Base-by-base conservation (phyloP, 768 basidiomycete genomes). In the Agrocybe chaxingu region DNA sequence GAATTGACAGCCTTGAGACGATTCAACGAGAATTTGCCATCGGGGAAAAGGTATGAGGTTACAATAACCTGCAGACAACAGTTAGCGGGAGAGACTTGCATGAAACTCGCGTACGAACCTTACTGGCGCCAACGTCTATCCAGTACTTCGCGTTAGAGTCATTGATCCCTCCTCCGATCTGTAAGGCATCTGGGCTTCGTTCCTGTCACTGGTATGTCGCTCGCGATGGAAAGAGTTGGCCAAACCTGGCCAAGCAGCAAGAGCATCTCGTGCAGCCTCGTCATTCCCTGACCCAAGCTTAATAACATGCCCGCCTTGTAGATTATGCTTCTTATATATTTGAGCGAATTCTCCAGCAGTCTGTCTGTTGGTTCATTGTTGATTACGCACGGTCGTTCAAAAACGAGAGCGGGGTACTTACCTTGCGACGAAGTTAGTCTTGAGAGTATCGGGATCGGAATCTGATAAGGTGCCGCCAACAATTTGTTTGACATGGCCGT, bases 401-500 rank as follows among this genome's bases (percentile, higher is more conserved):
- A 35, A 42, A 32, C 29, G 33, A 42, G 45, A 36, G 29, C 45
- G 19, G 73, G 81, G 58, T 59, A 86, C 95, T 82, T 89, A 87
- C 95, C 82, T 89, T 53, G 95, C 83, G 38, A 97, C 83, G 62
- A 95, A 98, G 66, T 99, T 98, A 16, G 92, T 95, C 66, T 79
- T 81, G 57, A 97, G 75, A 36, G 63, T 65, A 18, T 75, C 70
- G 6, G 87, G 80, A 32, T 79, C 64, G 18, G 67, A 58, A 45
- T 92, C 87, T 13, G 88, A 89, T 30, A 99, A 77, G 3, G 93
- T 95, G 3, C 95, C 92, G 38, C 97, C 97, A 10, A 99, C 91
- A 48, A 99, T 98, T 70, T 99, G 97, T 70, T 98, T 98, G 51
- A 99, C 97, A 60, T 92, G 78, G 4, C 97, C 97, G 52, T 86